phyloP scores from a whole-genome alignment of 2,329 filamentous ascomycete species.

The Aspergillus amoenus region DNA sequence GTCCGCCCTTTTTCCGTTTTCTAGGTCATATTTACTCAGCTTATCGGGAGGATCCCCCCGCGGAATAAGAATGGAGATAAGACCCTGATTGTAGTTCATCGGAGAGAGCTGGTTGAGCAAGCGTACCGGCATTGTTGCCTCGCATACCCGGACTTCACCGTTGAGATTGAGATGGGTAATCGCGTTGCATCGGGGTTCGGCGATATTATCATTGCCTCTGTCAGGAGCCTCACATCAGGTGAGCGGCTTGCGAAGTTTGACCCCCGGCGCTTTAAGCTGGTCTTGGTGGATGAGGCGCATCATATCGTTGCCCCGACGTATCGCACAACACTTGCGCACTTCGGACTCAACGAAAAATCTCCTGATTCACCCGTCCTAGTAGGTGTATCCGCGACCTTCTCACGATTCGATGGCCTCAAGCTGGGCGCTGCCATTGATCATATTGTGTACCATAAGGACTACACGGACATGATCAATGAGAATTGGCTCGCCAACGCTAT shows the following conservation, averaged over 20 bases:
- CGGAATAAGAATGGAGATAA: conserved; percentile 61
- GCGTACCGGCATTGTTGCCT: conserved; percentile 79
- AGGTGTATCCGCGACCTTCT: conserved; percentile 81
- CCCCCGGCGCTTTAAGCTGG: conserved; percentile 75
- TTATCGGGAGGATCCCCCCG: conserved; percentile 74
- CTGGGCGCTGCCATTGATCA: conserved; percentile 86
- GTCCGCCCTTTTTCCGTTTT: neutral
- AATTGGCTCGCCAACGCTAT: conserved; percentile 91
- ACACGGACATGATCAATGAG: conserved; percentile 77
- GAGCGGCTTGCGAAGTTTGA: conserved; percentile 81
- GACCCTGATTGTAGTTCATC: conserved; percentile 88
- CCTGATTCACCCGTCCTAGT: conserved; percentile 66
- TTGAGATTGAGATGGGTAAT: conserved; percentile 91
- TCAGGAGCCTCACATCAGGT: conserved; percentile 77
- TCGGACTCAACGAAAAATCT: conserved; percentile 62
- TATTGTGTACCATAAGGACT: conserved; percentile 92
- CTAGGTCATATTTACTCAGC: conserved; percentile 91
- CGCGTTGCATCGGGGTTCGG: conserved; percentile 73
- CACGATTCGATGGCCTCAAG: conserved; percentile 78
- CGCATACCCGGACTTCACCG: conserved; percentile 74
- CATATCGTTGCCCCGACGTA: conserved; percentile 89
- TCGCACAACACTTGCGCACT: conserved; percentile 72
- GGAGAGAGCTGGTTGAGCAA: conserved; percentile 91
- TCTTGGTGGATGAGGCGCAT: conserved; percentile 94
- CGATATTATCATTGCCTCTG: conserved; percentile 90